These are phyloP conservation scores for Cornus controversa DNA, from an alignment of 148 eudicot species.

Conservation along the genomic window DNA sequence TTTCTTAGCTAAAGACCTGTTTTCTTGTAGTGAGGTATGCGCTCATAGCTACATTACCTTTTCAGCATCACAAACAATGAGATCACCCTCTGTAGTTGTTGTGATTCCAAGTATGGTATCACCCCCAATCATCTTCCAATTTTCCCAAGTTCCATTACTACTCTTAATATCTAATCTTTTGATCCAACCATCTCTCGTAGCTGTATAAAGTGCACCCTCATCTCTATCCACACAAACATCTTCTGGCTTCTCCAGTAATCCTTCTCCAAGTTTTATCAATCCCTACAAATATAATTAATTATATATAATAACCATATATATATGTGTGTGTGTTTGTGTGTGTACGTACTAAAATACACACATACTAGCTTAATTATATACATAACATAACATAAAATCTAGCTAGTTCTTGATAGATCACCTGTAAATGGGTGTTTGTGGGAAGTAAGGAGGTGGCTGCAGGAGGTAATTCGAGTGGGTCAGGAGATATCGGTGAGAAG, in stretches of 20 bases:
- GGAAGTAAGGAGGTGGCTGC: slow-evolving; percentile 27
- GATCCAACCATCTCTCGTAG: slow-evolving; percentile 90
- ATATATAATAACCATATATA: no score
- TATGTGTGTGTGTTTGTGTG: no score
- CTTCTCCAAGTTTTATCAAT: slow-evolving; percentile 77
- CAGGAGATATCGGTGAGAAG: slow-evolving; percentile 65
- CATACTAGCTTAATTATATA: no score
- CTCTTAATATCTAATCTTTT: slow-evolving; percentile 54
- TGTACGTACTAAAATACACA: no score
- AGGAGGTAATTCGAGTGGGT: slow-evolving; percentile 38
- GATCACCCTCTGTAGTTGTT: slow-evolving; percentile 34
- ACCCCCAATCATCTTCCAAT: slow-evolving; percentile 52
- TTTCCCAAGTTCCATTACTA: slow-evolving; percentile 63
- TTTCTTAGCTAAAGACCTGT: no score
- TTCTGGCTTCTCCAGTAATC: slow-evolving; percentile 56
- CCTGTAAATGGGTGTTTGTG: slow-evolving; percentile 56
- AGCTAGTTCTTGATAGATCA: slow-evolving; percentile 7
- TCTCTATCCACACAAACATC: slow-evolving; percentile 60
- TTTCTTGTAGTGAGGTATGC: no score
- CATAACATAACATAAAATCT: no score
- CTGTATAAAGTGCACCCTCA: slow-evolving; percentile 55
- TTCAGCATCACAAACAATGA: slow-evolving; percentile 58
- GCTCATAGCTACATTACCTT: slow-evolving; percentile 47
- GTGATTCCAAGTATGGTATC: slow-evolving; percentile 57
- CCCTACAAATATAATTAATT: slow-evolving; percentile 26